phyloP scores from a whole-genome alignment of 1,284 basidiomycete species.

The Amylostereum areolatum region DNA sequence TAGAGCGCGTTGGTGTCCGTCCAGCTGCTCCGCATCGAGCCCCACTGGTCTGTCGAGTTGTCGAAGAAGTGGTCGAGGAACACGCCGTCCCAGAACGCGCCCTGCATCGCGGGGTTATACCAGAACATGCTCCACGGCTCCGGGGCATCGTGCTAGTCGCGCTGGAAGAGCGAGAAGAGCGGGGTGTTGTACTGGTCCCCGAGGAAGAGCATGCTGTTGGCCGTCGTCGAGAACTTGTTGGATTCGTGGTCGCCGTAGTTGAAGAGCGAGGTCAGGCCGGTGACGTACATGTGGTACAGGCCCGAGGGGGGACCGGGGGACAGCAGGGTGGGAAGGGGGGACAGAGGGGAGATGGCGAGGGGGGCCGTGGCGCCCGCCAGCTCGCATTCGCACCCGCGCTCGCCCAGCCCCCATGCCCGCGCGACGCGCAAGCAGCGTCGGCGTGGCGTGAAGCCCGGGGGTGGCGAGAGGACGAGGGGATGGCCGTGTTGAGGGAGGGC shows the following conservation, averaged over 20 bases:
- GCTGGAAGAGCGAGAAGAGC: constrained; percentile 82
- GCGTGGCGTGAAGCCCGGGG: no score
- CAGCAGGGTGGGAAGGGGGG: no score
- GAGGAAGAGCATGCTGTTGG: constrained; percentile 74
- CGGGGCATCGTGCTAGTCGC: constrained; percentile 80
- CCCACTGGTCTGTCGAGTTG: constrained; percentile 74
- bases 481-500: no score
- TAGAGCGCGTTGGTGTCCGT: constrained; percentile 82
- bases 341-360: no score
- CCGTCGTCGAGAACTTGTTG: constrained; percentile 88
- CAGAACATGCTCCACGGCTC: constrained; percentile 98
- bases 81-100: constrained; percentile 89
- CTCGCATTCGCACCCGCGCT: no score
- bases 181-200: constrained; percentile 64
- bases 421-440: no score
- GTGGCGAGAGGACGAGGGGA: no score
- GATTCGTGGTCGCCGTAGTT: constrained; percentile 92
- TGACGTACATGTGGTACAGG: constrained; percentile 87
- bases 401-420: no score
- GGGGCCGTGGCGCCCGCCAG: no score
- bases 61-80: constrained; percentile 82
- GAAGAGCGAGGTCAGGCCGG: constrained; percentile 84
- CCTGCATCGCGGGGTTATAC: constrained; percentile 81
- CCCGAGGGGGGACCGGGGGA: no score
- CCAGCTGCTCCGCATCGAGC: constrained; percentile 89